Evolutionary conservation across 805 yeast genomes (phyloP), one percentile per base, ranked within the genome.

Genomic region (Candida nitratophila): DNA sequence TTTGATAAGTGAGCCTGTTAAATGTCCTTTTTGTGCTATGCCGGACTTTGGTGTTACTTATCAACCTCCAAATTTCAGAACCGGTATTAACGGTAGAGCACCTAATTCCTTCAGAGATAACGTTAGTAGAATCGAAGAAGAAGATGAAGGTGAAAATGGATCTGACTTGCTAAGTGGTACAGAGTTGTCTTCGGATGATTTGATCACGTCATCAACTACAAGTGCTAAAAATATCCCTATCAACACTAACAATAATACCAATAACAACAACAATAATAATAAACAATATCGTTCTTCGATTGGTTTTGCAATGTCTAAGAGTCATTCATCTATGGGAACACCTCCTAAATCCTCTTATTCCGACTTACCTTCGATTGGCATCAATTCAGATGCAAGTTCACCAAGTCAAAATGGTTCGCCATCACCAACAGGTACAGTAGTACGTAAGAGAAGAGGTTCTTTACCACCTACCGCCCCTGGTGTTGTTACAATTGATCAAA

Each of bases 11-110:
- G 97, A 90, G 57, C 85, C 91, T 1, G 91, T 96, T 2, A 75
- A 77, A 51, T 91, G 99, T 60, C 98, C 98, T 1, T 91, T 85
- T 60, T 91, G 99, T 68, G 95, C 96, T 1, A 81, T 83, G 66
- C 72, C 86, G 4, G 79, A 85, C 54, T 88, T 90, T 61, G 95
- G 96, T 8, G 83, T 91, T 11, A 79, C 84, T 0, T 91, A 86
- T 61, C 73, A 74, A n/a, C 82, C 91, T 1, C 84, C 83, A 9
- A 66, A 65, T 41, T 66, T 81, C 43, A 61, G 66, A 47, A 74
- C 79, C 2, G 90, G 91, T 1, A 59, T 79, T 3, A 83, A 83
- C 0, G 61, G 64, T 5, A 59, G 76, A 4, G 86, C 93, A 1
- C 26, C 64, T 56, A 42, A 59, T 57, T 43, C 79, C 61, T 48